These are phyloP conservation scores for Camelina hispida DNA, from an alignment of 345 rosid genomes.

Conservation along the genomic window DNA sequence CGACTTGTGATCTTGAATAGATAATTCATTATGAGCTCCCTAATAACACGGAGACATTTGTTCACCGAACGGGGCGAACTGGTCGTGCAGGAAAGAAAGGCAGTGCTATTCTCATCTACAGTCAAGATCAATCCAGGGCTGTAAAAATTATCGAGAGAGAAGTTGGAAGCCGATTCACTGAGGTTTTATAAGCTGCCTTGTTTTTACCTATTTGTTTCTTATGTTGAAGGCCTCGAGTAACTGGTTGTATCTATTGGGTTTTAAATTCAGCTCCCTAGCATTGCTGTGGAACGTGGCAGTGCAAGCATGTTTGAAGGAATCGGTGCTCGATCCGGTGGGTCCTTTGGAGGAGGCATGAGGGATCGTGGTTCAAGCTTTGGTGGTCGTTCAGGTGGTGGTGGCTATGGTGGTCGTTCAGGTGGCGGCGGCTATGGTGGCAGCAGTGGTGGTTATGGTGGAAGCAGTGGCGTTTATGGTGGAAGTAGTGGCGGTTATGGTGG, in stretches of 20 bases:
- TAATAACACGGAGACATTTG: conserved; percentile 84
- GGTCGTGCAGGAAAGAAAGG: conserved; percentile 99
- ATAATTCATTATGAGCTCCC: conserved; percentile 94
- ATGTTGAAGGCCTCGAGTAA: conserved; percentile 12
- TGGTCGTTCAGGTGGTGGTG: conserved; percentile 45
- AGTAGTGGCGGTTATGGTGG: conserved; percentile 51
- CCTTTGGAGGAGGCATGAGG: conserved; percentile 59
- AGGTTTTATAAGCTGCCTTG: conserved; percentile 52
- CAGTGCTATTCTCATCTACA: conserved; percentile 77
- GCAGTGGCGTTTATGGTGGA: conserved; percentile 43
- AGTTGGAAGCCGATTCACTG: conserved; percentile 82
- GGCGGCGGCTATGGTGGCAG: conserved; percentile 38
- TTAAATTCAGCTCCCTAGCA: conserved; percentile 68
- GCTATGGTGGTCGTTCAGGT: conserved; percentile 37
- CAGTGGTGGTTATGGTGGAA: conserved; percentile 41
- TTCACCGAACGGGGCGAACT: conserved; percentile 97
- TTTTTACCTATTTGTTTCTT: background rate
- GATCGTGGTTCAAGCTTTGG: conserved; percentile 52
- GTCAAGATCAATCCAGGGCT: conserved; percentile 69
- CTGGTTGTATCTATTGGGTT: conserved; percentile 9
- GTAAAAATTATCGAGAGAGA: conserved; percentile 77
- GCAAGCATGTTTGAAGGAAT: conserved; percentile 52
- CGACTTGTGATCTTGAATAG: conserved; percentile 43
- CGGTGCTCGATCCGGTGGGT: conserved; percentile 48
- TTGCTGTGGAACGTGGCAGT: conserved; percentile 59